Conservation (phyloP, 2,329 filamentous ascomycete species). For the Hyphodiscus sp. region DNA sequence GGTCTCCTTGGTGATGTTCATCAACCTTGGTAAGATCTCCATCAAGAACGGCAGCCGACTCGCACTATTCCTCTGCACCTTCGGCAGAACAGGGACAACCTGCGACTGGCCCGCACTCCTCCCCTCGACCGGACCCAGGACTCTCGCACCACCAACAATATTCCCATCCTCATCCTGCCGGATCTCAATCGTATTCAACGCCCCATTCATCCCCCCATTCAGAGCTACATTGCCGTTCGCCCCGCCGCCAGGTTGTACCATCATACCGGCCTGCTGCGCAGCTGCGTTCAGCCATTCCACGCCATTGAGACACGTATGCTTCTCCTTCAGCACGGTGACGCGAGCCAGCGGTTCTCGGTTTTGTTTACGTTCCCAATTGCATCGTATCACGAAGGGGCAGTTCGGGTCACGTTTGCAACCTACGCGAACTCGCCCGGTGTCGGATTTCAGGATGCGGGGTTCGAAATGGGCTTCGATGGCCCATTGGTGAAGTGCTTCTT, state of each 20-base stretch:
- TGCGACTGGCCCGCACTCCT: conserved; percentile 1
- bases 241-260: background rate
- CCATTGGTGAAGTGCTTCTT: conserved; percentile 30
- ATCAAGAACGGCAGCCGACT: conserved; percentile 46
- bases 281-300: conserved; percentile 16
- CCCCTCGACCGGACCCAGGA: conserved; percentile 16
- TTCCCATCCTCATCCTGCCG: conserved; percentile 25
- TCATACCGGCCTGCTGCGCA: background rate
- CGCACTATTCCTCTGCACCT: conserved; percentile 29
- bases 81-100: conserved; percentile 24
- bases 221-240: conserved; percentile 6
- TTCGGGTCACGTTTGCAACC: conserved; percentile 29
- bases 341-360: conserved; percentile 25
- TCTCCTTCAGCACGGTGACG: conserved; percentile 27
- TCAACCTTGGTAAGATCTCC: conserved; percentile 53
- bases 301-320: conserved; percentile 28
- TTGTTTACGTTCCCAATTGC: conserved; percentile 30
- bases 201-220: conserved; percentile 2
- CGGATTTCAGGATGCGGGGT: conserved; percentile 28
- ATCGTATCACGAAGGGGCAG: conserved; percentile 29
- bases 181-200: conserved; percentile 19
- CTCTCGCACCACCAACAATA: conserved; percentile 26
- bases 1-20: conserved; percentile 51
- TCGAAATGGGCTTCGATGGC: conserved; percentile 31
- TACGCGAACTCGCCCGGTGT: conserved; percentile 29